These are phyloP conservation scores for Crocinoboletus sp. DNA, from an alignment of 1,284 basidiomycete genomes.

Conservation along the genomic window DNA sequence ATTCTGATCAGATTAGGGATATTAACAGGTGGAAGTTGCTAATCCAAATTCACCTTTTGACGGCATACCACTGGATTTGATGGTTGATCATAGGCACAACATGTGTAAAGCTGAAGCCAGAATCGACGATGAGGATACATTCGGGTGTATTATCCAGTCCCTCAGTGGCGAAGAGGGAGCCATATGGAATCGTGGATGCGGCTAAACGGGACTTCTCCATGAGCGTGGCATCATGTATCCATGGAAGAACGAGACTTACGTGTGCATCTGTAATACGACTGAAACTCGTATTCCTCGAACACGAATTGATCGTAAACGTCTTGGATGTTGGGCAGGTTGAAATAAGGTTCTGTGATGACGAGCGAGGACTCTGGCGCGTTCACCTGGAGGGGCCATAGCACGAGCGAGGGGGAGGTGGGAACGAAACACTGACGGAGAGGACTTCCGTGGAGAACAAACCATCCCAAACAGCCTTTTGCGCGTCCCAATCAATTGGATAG, in stretches of 20 bases:
- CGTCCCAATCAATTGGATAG: slow-evolving; percentile 89
- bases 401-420: background rate
- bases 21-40: slow-evolving; percentile 16
- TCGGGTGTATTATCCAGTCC: slow-evolving; percentile 58
- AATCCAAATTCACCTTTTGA: slow-evolving; percentile 60
- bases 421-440: slow-evolving; percentile 52
- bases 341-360: slow-evolving; percentile 90
- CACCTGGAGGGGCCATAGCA: slow-evolving; percentile 43
- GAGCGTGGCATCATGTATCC: slow-evolving; percentile 18
- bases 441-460: slow-evolving; percentile 69
- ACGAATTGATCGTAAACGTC: slow-evolving; percentile 91
- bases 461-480: slow-evolving; percentile 90
- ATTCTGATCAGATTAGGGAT: slow-evolving; percentile 50
- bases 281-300: slow-evolving; percentile 95
- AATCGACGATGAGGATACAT: slow-evolving; percentile 81
- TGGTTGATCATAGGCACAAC: slow-evolving; percentile 81
- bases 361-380: slow-evolving; percentile 69
- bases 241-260: slow-evolving; percentile 48
- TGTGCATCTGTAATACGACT: slow-evolving; percentile 74
- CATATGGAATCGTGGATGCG: slow-evolving; percentile 72
- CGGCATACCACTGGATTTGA: slow-evolving; percentile 71
- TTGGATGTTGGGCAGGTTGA: slow-evolving; percentile 89
- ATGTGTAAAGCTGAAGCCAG: slow-evolving; percentile 92
- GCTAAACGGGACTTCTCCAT: slow-evolving; percentile 43
- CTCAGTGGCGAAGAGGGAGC: slow-evolving; percentile 51